A percentile compares a stretch with the other conserved stretches of the same genome.
phyloP scores from a whole-genome alignment of 2,329 filamentous ascomycete genomes.

The Geosmithia morbida region DNA sequence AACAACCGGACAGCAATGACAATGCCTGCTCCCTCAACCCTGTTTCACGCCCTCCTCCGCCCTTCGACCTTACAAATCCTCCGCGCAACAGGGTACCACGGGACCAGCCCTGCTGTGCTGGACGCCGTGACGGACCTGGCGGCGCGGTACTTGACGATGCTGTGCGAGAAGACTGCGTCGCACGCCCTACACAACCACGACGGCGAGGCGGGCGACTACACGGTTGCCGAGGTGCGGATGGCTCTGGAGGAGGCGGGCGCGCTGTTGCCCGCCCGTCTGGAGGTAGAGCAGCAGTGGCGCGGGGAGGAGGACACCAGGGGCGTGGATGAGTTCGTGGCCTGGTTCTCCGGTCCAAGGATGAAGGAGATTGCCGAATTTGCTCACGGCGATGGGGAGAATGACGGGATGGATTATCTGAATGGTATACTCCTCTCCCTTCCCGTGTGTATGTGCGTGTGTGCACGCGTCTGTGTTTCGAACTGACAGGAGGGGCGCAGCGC shows the following conservation, averaged over 20 bases:
- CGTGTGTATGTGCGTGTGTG: neutral
- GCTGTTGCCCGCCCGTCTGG: conserved; percentile 52
- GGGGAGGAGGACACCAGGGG: conserved; percentile 67
- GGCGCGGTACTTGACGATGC: conserved; percentile 61
- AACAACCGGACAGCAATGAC: conserved; percentile 3
- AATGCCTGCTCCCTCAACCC: conserved; percentile 31
- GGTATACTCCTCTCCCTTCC: conserved; percentile 21
- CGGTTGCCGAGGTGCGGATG: conserved; percentile 65
- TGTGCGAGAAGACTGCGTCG: conserved; percentile 57
- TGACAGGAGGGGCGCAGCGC: conserved; percentile 27
- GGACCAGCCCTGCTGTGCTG: conserved; percentile 65
- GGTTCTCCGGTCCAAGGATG: conserved; percentile 62
- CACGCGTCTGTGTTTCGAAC: neutral
- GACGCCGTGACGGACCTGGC: conserved; percentile 82
- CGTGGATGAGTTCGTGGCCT: conserved; percentile 63
- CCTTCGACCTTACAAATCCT: conserved; percentile 84
- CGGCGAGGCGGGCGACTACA: conserved; percentile 32
- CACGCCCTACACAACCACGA: conserved; percentile 54
- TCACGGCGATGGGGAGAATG: conserved; percentile 49
- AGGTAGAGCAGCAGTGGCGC: conserved; percentile 52
- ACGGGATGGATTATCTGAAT: conserved; percentile 56
- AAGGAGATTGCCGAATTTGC: conserved; percentile 72
- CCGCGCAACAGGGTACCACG: conserved; percentile 79
- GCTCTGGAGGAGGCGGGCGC: conserved; percentile 72
- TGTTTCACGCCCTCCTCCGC: conserved; percentile 64